phyloP scores from a whole-genome alignment of 495 filamentous ascomycete species.

The Lentithecium fluviatile region DNA sequence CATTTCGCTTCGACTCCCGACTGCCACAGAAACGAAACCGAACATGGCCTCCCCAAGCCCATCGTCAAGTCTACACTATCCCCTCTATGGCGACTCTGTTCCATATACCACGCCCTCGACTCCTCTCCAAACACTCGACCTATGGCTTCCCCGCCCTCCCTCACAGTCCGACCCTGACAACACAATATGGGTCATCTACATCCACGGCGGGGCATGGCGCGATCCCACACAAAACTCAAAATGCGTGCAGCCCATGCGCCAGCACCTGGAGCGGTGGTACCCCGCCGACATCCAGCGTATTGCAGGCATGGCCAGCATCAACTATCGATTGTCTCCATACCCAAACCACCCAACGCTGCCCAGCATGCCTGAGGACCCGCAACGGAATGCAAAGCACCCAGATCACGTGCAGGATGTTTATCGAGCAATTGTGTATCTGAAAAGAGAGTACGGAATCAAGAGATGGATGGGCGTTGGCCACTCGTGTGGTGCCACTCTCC shows the following conservation, averaged over 20 bases:
- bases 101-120: conserved; percentile 23
- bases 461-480: conserved; percentile 33
- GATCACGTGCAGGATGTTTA: conserved; percentile 30
- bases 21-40: background rate
- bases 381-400: conserved; percentile 28
- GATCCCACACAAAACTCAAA: conserved; percentile 25
- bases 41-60: background rate
- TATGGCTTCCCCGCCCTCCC: conserved; percentile 33
- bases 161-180: background rate
- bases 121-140: conserved; percentile 24
- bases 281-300: conserved; percentile 3
- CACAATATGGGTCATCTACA: conserved; percentile 19
- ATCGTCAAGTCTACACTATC: background rate
- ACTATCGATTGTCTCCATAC: conserved; percentile 37
- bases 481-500: conserved; percentile 34
- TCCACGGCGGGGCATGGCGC: conserved; percentile 40
- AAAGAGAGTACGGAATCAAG: conserved; percentile 9
- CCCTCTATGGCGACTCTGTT: background rate
- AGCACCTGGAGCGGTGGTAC: conserved; percentile 14
- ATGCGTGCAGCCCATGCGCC: conserved; percentile 18
- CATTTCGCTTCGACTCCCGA: too few relatives aligned
- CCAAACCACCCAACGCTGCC: conserved; percentile 18
- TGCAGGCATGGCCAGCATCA: conserved; percentile 32
- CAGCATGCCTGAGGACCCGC: conserved; percentile 3
- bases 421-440: conserved; percentile 19